phyloP scores from a whole-genome alignment of 1,139 yeast genomes.

The Debaryomycetaceae sp. region DNA sequence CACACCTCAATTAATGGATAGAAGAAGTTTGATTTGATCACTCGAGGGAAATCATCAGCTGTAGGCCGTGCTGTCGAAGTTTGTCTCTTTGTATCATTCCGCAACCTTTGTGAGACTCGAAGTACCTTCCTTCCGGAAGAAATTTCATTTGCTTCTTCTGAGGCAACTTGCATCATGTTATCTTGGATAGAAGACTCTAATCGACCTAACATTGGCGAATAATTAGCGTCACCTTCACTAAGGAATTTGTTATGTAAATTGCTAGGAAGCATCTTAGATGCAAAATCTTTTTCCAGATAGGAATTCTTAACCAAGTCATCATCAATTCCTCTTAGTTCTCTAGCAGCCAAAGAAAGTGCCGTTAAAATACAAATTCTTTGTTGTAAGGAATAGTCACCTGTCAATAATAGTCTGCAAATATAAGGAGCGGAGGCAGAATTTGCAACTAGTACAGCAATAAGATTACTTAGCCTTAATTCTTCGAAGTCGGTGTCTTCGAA shows the following conservation, averaged over 20 bases:
- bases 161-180: conserved; percentile 32
- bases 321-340: conserved; percentile 56
- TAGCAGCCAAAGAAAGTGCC: conserved; percentile 53
- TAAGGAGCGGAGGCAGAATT: conserved; percentile 40
- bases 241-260: conserved; percentile 38
- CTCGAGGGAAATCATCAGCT: conserved; percentile 34
- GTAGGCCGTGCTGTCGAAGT: conserved; percentile 5
- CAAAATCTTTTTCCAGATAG: conserved; percentile 25
- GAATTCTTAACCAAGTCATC: conserved; percentile 45
- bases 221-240: conserved; percentile 4
- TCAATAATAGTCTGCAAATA: conserved; percentile 40
- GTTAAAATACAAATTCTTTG: conserved; percentile 56
- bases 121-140: conserved; percentile 48
- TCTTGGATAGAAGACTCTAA: conserved; percentile 18
- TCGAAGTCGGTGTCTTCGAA: conserved; percentile 52
- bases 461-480: conserved; percentile 42
- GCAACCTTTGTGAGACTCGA: conserved; percentile 37
- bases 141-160: conserved; percentile 39
- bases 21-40: conserved; percentile 46
- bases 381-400: conserved; percentile 67
- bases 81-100: conserved; percentile 6
- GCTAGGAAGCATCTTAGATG: conserved; percentile 47
- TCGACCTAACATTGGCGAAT: background rate
- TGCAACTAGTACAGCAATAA: conserved; percentile 53
- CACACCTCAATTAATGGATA: conserved; percentile 57